Base-by-base conservation (phyloP, 225 moss, liverwort and hornwort genomes). In the Pseudoscleropodium purum region DNA sequence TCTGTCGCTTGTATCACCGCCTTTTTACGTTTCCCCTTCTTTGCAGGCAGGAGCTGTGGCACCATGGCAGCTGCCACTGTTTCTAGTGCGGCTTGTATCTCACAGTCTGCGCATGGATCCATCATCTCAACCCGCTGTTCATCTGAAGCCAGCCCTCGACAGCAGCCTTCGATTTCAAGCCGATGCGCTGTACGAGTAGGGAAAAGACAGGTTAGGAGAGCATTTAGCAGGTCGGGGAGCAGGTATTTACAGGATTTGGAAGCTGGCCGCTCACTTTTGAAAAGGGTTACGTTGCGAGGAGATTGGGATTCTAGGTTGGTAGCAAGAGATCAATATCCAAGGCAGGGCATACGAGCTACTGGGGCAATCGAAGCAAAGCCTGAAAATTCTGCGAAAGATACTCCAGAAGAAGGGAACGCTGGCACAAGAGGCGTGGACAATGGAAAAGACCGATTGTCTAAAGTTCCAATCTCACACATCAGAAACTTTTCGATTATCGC, bases 401-500 rank as follows among this genome's bases (percentile, higher is more conserved):
- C 77, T 62, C 41, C 91, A 30, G 91, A 93, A 70, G 87, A 63
- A 80, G 90, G 82, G 54, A 88, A 84, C n/a, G 89, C 90, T 77
- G 89, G 87, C 79, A 90, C 86, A 29, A 89, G 89, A 79, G 93
- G 92, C n/a, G 85, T 93, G n/a, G 92, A 87, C 73, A 92, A 93
- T 74, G 95, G 95, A 23, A 95, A 90, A 88, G 95, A 95, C 83
- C 93, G 96, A 64, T 92, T 96, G 82, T 73, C 92, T 26, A 96
- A 96, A 89, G 98, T 97, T 37, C 98, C 98, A 29, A 92, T 94
- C 37, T 95, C 98, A 17, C 94, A 96, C 72, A 96, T 96, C 89
- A 93, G 98, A 92, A 98, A 97, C 90, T 97, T 97, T 67, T 98
- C 98, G 66, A 98, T 98, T 56, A 98, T 98, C 85, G 98, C 98